Conservation (phyloP, 2,329 filamentous ascomycete species). For the Thielaviopsis ethacetica region DNA sequence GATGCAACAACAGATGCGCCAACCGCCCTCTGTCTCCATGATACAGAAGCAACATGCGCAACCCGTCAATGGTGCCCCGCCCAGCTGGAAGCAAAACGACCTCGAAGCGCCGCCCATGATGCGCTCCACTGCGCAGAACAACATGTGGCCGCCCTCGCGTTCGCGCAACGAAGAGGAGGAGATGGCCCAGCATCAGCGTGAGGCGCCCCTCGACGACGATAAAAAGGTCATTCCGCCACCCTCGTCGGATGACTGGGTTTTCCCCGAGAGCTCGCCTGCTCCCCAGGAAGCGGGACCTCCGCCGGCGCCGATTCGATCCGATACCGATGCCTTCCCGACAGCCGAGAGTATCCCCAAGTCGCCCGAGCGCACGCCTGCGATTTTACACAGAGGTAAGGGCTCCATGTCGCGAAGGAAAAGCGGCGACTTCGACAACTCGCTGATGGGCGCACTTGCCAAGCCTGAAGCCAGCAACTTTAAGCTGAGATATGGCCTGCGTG, state of each 20-base stretch:
- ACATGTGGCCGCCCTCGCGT: not conserved
- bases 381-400: constrained; percentile 63
- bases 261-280: constrained; percentile 62
- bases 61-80: constrained; percentile 14
- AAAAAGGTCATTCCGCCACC: not conserved
- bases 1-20: constrained; percentile 5
- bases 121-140: constrained; percentile 25
- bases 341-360: constrained; percentile 71
- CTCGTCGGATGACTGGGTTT: constrained; percentile 68
- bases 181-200: not conserved
- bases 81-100: constrained; percentile 20
- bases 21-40: constrained; percentile 17
- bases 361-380: constrained; percentile 45
- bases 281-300: constrained; percentile 28
- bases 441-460: constrained; percentile 35
- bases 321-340: constrained; percentile 74
- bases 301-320: constrained; percentile 42
- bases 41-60: constrained; percentile 38
- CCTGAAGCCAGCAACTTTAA: constrained; percentile 69
- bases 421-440: constrained; percentile 46
- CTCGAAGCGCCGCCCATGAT: constrained; percentile 33
- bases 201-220: not conserved
- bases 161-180: not conserved
- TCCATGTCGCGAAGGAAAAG: constrained; percentile 59
- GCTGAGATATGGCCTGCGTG: constrained; percentile 77